These are phyloP conservation scores for Tetraselmis chui DNA, from an alignment of 139 green algal species.

Conservation along the genomic window DNA sequence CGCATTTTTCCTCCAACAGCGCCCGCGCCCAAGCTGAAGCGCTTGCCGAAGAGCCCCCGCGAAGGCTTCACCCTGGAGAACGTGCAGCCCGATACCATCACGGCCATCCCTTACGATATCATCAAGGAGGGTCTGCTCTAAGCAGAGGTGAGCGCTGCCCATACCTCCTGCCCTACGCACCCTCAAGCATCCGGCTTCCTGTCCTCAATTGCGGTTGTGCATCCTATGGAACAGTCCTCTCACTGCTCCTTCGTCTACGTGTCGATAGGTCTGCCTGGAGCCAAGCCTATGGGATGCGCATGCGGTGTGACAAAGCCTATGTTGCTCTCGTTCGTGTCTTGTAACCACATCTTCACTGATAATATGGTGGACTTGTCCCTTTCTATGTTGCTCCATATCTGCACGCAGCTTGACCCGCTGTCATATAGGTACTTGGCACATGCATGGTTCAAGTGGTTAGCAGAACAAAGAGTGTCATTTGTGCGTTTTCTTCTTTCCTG, in stretches of 20 bases:
- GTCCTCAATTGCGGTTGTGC: too few relatives aligned
- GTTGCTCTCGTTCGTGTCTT: neutral
- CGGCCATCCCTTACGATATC: conserved; percentile 96
- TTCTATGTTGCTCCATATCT: too few relatives aligned
- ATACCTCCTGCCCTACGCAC: neutral
- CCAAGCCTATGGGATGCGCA: neutral
- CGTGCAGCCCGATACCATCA: conserved; percentile 82
- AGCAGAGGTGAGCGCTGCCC: neutral
- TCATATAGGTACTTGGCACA: too few relatives aligned
- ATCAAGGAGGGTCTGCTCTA: conserved; percentile 70
- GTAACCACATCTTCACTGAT: neutral
- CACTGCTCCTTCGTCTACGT: too few relatives aligned
- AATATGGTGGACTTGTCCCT: too few relatives aligned
- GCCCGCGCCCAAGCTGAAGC: conserved; percentile 56
- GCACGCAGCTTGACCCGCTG: too few relatives aligned
- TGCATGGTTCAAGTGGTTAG: too few relatives aligned
- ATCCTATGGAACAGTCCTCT: too few relatives aligned
- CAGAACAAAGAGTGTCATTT: too few relatives aligned
- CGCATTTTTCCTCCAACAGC: conserved; percentile 23
- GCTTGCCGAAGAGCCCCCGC: conserved; percentile 59
- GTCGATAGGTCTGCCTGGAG: neutral
- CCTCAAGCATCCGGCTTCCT: too few relatives aligned
- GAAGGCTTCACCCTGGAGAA: conserved; percentile 75
- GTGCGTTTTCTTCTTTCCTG: too few relatives aligned
- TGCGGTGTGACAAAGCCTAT: neutral